phyloP scores from a whole-genome alignment of 1,284 basidiomycete species.

The Mycena citricolor region DNA sequence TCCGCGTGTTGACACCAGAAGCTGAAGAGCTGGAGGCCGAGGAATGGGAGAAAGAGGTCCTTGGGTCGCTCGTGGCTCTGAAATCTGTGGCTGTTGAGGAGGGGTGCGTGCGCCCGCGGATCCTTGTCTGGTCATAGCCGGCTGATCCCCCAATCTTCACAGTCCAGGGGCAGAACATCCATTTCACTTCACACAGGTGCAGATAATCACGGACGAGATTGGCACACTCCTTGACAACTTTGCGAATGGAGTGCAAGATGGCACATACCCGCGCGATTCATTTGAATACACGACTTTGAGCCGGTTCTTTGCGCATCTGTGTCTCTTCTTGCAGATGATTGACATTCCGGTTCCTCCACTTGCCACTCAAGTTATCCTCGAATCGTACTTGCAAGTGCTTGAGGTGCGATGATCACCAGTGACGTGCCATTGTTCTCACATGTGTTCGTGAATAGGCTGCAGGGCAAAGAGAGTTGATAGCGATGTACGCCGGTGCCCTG shows the following conservation, averaged over 20 bases:
- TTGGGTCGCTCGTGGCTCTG: slow-evolving; percentile 51
- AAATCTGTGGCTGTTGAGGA: slow-evolving; percentile 54
- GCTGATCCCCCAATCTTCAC: too few relatives aligned
- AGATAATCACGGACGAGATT: slow-evolving; percentile 79
- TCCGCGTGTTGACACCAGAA: slow-evolving; percentile 30
- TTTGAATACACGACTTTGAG: slow-evolving; percentile 70
- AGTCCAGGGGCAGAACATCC: slow-evolving; percentile 76
- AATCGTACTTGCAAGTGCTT: slow-evolving; percentile 87
- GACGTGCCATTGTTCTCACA: background rate
- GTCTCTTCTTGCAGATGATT: slow-evolving; percentile 86
- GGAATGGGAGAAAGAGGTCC: slow-evolving; percentile 64
- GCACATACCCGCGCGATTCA: slow-evolving; percentile 46
- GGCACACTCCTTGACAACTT: slow-evolving; percentile 73
- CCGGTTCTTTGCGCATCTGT: slow-evolving; percentile 96
- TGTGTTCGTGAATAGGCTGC: slow-evolving; percentile 45
- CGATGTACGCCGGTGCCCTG: slow-evolving; percentile 90
- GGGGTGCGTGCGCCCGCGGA: slow-evolving; percentile 45
- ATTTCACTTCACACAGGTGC: slow-evolving; percentile 84
- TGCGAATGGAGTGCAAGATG: slow-evolving; percentile 56
- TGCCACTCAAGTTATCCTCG: slow-evolving; percentile 81
- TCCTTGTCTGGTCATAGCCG: slow-evolving; percentile 1
- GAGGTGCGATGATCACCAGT: slow-evolving; percentile 54
- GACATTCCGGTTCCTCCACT: slow-evolving; percentile 70
- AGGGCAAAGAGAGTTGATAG: slow-evolving; percentile 85
- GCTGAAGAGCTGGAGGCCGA: slow-evolving; percentile 50